Evolutionary conservation across 768 basidiomycete species (phyloP).

Genomic region (Leccinum longicurvipes): DNA sequence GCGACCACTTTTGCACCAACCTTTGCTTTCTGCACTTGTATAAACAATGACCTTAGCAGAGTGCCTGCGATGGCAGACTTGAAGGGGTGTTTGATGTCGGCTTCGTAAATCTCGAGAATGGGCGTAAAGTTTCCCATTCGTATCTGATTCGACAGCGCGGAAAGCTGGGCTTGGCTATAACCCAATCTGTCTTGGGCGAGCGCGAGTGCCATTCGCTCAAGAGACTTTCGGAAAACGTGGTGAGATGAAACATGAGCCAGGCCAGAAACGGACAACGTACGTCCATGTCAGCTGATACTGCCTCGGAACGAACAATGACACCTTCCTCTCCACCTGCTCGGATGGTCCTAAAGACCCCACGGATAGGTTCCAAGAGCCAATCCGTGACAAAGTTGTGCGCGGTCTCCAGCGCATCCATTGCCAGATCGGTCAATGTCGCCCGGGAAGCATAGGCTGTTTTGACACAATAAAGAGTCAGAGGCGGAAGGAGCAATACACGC

Average conservation of each 20-base stretch:
- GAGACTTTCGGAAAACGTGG: conserved; percentile 49
- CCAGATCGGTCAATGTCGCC: conserved; percentile 52
- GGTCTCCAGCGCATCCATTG: conserved; percentile 62
- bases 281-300: conserved; percentile 80
- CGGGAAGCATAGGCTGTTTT: conserved; percentile 57
- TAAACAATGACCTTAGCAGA: conserved; percentile 77
- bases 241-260: not conserved
- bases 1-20: conserved; percentile 33
- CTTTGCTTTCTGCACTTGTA: conserved; percentile 96
- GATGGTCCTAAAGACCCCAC: conserved; percentile 78
- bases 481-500: conserved; percentile 71
- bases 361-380: conserved; percentile 87
- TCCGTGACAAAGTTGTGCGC: conserved; percentile 67
- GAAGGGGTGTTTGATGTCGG: conserved; percentile 86
- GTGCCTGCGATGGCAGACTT: conserved; percentile 78
- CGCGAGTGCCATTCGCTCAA: conserved; percentile 89
- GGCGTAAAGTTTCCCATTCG: conserved; percentile 81
- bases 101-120: conserved; percentile 84
- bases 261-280: conserved; percentile 38
- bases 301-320: conserved; percentile 74
- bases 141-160: conserved; percentile 60
- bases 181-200: conserved; percentile 79
- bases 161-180: conserved; percentile 63
- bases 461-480: conserved; percentile 52
- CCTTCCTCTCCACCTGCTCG: conserved; percentile 74